These are phyloP conservation scores for Cladosporium sp. DNA, from an alignment of 2,329 filamentous ascomycete species.

Conservation along the genomic window DNA sequence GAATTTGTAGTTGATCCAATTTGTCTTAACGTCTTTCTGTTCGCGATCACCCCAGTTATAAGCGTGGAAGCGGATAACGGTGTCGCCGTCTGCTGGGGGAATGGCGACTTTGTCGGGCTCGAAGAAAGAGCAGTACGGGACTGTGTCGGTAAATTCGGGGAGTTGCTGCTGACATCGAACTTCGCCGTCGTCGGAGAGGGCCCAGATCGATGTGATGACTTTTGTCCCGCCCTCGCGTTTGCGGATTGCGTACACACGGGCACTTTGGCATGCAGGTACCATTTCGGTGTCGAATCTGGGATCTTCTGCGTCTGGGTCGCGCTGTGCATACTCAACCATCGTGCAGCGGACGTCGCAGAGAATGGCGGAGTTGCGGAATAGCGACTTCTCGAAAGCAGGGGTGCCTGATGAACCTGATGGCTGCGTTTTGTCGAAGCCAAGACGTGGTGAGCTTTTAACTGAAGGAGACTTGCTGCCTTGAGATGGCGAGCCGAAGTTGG, in stretches of 20 bases:
- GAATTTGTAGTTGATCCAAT: slow-evolving; percentile 45
- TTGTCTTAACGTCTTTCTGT: slow-evolving; percentile 34
- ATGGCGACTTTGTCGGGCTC: slow-evolving; percentile 40
- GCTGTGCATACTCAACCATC: slow-evolving; percentile 39
- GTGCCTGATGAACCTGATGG: background rate
- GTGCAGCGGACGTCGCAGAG: slow-evolving; percentile 40
- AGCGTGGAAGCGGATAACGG: slow-evolving; percentile 38
- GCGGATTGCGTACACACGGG: slow-evolving; percentile 40
- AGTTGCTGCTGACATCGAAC: slow-evolving; percentile 41
- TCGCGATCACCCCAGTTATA: slow-evolving; percentile 31
- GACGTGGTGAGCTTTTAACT: background rate
- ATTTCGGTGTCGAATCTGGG: slow-evolving; percentile 37
- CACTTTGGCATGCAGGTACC: slow-evolving; percentile 34
- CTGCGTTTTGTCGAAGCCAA: background rate
- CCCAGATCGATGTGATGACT: slow-evolving; percentile 43
- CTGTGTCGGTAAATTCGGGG: slow-evolving; percentile 36
- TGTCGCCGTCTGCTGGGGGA: slow-evolving; percentile 27
- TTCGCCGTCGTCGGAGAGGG: slow-evolving; percentile 38
- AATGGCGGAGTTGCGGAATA: slow-evolving; percentile 41
- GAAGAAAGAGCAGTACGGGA: slow-evolving; percentile 44
- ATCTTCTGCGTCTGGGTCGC: slow-evolving; percentile 31
- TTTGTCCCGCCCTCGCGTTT: slow-evolving; percentile 37
- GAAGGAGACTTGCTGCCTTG: slow-evolving; percentile 4
- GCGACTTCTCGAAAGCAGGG: slow-evolving; percentile 35
- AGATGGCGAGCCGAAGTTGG: background rate